Evolutionary conservation across 805 yeast species (phyloP).

Genomic region (Schwanniomyces polymorphus): DNA sequence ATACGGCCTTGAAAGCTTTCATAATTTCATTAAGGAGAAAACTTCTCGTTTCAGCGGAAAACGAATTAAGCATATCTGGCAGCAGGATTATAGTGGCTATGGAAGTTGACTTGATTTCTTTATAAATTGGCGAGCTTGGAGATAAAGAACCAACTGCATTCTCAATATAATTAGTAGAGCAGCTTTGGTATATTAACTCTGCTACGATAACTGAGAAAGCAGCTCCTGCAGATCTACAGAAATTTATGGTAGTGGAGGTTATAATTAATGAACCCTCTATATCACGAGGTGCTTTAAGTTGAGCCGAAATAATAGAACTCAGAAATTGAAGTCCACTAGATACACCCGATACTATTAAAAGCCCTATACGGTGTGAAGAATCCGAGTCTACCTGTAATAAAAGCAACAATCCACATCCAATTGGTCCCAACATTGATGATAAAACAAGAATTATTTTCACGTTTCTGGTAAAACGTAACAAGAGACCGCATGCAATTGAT

Average conservation of each 20-base stretch:
- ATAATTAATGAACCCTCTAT: slow-evolving; percentile 36
- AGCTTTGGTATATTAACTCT: slow-evolving; percentile 28
- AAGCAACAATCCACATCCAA: slow-evolving; percentile 36
- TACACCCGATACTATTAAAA: slow-evolving; percentile 32
- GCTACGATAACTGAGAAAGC: slow-evolving; percentile 30
- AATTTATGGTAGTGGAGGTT: slow-evolving; percentile 33
- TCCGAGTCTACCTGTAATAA: slow-evolving; percentile 23
- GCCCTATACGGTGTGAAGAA: slow-evolving; percentile 25
- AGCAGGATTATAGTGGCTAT: slow-evolving; percentile 17
- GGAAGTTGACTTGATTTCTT: slow-evolving; percentile 11
- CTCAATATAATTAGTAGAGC: slow-evolving; percentile 16
- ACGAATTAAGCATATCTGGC: slow-evolving; percentile 24
- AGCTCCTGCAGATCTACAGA: slow-evolving; percentile 31
- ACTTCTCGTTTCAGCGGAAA: slow-evolving; percentile 21
- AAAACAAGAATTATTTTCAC: slow-evolving; percentile 33
- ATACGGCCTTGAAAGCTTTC: slow-evolving; percentile 39
- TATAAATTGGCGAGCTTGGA: slow-evolving; percentile 11
- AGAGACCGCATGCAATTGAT: slow-evolving; percentile 29
- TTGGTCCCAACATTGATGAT: slow-evolving; percentile 28
- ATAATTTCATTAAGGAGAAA: slow-evolving; percentile 31
- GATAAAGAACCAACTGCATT: slow-evolving; percentile 6
- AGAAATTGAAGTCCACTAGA: slow-evolving; percentile 39
- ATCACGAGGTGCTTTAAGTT: slow-evolving; percentile 34
- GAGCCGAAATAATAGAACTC: slow-evolving; percentile 33
- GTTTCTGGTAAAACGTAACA: slow-evolving; percentile 24